Percentiles rank a stretch among this genome's conserved stretches.
Conservation (phyloP, 345 rosid genomes). For the Acer saccharum region DNA sequence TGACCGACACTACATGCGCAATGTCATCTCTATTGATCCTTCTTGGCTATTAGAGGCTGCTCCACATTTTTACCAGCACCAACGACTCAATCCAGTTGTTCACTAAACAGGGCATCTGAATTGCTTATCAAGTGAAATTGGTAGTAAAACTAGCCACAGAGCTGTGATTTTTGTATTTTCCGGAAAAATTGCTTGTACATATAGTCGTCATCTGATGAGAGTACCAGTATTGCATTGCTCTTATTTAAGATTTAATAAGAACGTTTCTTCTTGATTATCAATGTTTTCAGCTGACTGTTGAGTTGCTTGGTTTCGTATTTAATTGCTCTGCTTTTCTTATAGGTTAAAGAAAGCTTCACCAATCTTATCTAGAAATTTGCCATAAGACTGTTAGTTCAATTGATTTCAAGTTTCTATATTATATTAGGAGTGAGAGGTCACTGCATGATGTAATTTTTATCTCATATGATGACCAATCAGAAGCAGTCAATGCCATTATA, state of each 20-base stretch:
- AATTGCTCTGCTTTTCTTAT: background rate
- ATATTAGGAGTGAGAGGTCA: background rate
- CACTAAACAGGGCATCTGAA: conserved; percentile 18
- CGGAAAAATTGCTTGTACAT: background rate
- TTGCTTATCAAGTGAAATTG: background rate
- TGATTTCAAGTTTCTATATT: background rate
- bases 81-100: conserved; percentile 31
- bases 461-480: background rate
- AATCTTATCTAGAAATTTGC: background rate
- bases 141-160: background rate
- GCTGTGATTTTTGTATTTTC: background rate
- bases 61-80: conserved; percentile 75
- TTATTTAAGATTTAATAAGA: conserved; percentile 3
- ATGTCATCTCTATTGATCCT: conserved; percentile 73
- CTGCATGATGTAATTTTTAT: background rate
- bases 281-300: background rate
- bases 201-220: background rate
- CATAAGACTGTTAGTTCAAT: conserved; percentile 7
- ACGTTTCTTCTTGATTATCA: background rate
- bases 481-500: background rate
- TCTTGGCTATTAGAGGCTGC: conserved; percentile 84
- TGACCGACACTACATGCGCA: conserved; percentile 86
- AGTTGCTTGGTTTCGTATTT: no score
- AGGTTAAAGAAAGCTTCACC: background rate
- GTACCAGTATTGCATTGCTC: background rate